Evolutionary conservation across 176 grass and related monocot species (phyloP).

Genomic region (Raddia guianensis): DNA sequence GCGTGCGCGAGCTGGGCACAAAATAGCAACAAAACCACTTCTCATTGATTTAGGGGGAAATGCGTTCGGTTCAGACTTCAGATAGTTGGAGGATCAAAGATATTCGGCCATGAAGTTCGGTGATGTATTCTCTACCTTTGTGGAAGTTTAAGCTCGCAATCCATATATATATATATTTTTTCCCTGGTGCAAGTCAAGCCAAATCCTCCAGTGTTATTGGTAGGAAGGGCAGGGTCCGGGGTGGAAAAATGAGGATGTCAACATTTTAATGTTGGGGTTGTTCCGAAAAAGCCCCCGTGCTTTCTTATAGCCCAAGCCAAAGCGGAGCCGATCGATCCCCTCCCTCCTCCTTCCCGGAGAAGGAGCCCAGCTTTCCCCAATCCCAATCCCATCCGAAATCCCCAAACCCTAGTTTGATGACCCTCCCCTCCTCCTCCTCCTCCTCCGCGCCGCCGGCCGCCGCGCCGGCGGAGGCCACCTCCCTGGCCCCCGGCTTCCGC

Average conservation of each 20-base stretch:
- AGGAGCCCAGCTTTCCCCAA: slow-evolving; percentile 47
- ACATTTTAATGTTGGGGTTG: no score
- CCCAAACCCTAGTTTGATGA: slow-evolving; percentile 59
- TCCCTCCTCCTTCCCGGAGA: slow-evolving; percentile 25
- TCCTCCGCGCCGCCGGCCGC: slow-evolving; percentile 32
- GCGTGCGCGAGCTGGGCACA: no score
- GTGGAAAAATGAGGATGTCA: neutral
- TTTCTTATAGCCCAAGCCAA: slow-evolving; percentile 53
- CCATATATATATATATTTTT: no score
- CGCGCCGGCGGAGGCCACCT: slow-evolving; percentile 43
- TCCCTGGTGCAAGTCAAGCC: no score
- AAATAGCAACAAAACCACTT: no score
- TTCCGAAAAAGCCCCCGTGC: slow-evolving; percentile 39
- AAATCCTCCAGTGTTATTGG: neutral
- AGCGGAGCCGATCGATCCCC: neutral
- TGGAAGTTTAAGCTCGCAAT: no score
- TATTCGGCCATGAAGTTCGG: no score
- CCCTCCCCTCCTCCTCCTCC: slow-evolving; percentile 41
- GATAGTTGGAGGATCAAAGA: no score
- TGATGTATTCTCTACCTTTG: no score
- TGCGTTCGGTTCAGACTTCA: no score
- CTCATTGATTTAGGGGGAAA: no score
- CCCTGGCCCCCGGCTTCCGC: slow-evolving; percentile 71
- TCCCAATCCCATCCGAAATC: neutral
- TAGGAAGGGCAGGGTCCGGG: neutral